Evolutionary conservation across 1,139 yeast genomes (phyloP).

Genomic region (Hanseniaspora sp.): DNA sequence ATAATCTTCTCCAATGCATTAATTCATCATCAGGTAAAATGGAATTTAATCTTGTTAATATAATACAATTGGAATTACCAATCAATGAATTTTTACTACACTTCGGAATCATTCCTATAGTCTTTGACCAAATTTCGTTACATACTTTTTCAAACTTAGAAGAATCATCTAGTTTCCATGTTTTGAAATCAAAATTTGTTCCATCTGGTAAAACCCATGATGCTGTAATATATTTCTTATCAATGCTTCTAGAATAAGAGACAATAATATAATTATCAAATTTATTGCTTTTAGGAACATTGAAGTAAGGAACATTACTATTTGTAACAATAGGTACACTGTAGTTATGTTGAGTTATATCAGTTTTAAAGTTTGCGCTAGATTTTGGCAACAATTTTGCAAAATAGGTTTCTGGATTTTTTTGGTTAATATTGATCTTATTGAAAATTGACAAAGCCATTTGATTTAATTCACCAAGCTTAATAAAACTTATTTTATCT

Average conservation of each 20-base stretch:
- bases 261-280: constrained; percentile 76
- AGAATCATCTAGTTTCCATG: constrained; percentile 48
- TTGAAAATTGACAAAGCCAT: constrained; percentile 58
- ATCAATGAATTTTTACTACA: constrained; percentile 15
- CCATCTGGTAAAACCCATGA: constrained; percentile 89
- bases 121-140: constrained; percentile 47
- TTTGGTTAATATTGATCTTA: constrained; percentile 20
- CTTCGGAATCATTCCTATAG: constrained; percentile 33
- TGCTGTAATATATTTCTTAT: constrained; percentile 73
- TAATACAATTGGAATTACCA: constrained; percentile 36
- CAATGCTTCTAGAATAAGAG: constrained; percentile 73
- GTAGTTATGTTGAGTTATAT: constrained; percentile 6
- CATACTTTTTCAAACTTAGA: constrained; percentile 45
- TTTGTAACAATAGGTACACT: constrained; percentile 8
- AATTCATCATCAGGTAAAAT: constrained; percentile 70
- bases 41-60: constrained; percentile 58
- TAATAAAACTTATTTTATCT: constrained; percentile 2
- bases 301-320: constrained; percentile 27
- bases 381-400: neutral
- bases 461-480: constrained; percentile 30
- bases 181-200: constrained; percentile 46
- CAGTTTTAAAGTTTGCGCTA: constrained; percentile 4
- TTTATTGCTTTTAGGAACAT: constrained; percentile 32
- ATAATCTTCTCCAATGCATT: constrained; percentile 63
- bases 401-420: neutral